phyloP scores from a whole-genome alignment of 176 grass and related monocot species.

The Areca catechu region DNA sequence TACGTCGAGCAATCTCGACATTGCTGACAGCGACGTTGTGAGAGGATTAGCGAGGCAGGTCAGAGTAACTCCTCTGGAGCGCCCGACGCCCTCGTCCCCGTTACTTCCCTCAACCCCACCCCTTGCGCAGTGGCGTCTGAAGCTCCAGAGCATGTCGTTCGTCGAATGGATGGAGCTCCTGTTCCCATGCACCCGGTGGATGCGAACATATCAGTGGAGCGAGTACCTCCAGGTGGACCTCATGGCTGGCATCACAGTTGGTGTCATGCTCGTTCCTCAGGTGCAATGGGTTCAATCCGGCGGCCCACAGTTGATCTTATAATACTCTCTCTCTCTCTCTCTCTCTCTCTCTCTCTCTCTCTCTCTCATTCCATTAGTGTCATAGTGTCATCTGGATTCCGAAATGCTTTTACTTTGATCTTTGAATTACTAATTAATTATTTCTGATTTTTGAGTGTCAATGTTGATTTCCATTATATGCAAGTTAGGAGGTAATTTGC shows the following conservation, averaged over 20 bases:
- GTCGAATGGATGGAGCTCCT: slow-evolving; percentile 1
- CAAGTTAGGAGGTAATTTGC: no score
- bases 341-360: no score
- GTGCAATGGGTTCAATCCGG: background rate
- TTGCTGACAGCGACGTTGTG: background rate
- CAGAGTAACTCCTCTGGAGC: background rate
- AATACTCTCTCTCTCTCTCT: no score
- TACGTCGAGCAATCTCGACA: slow-evolving; percentile 8
- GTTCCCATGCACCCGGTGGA: slow-evolving; percentile 10
- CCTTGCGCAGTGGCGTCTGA: background rate
- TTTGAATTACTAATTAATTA: no score
- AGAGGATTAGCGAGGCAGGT: background rate
- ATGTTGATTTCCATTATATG: no score
- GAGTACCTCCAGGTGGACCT: slow-evolving; percentile 6
- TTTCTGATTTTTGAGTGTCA: no score
- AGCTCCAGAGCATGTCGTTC: background rate
- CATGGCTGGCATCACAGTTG: slow-evolving; percentile 9
- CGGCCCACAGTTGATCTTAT: no score
- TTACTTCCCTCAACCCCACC: background rate
- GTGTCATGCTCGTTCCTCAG: slow-evolving; percentile 18
- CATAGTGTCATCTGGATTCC: no score
- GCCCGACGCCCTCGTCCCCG: no score
- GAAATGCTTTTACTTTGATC: no score
- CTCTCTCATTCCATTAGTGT: no score
- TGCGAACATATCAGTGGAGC: background rate